A percentile compares a stretch with the other conserved stretches of the same genome.
Conservation (phyloP, 441 rosid species). For the Pelargonium cotyledonis region DNA sequence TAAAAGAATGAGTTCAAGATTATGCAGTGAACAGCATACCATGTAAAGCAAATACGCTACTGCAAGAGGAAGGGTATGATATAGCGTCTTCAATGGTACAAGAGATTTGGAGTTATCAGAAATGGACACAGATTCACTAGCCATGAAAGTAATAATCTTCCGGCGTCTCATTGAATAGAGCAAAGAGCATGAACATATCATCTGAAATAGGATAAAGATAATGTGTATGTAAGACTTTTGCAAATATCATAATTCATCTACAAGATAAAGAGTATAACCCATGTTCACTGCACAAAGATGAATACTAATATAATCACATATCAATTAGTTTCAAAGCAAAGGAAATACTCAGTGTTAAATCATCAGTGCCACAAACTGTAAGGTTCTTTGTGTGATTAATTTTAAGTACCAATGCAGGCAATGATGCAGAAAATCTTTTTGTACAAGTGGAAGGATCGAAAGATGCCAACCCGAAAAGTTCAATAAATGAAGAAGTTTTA, state of each 20-base stretch:
- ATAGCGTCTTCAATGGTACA: conserved; percentile 60
- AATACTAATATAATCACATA: neutral
- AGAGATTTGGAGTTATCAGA: conserved; percentile 44
- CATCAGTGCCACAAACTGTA: neutral
- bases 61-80: conserved; percentile 72
- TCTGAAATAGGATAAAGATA: conserved; percentile 35
- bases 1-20: neutral
- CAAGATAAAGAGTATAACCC: neutral
- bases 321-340: neutral
- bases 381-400: neutral
- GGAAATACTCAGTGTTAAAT: neutral
- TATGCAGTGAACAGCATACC: conserved; percentile 34
- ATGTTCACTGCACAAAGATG: neutral
- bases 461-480: neutral
- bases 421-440: neutral
- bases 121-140: conserved; percentile 41
- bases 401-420: neutral
- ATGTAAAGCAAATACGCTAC: conserved; percentile 77
- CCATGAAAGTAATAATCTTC: conserved; percentile 58
- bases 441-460: neutral
- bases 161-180: conserved; percentile 59
- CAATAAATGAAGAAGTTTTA: neutral
- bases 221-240: neutral
- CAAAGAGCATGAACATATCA: conserved; percentile 65
- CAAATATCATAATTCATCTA: neutral